Evolutionary conservation across 163 green algal genomes (phyloP).

Genomic region (Chloromonas sp.): DNA sequence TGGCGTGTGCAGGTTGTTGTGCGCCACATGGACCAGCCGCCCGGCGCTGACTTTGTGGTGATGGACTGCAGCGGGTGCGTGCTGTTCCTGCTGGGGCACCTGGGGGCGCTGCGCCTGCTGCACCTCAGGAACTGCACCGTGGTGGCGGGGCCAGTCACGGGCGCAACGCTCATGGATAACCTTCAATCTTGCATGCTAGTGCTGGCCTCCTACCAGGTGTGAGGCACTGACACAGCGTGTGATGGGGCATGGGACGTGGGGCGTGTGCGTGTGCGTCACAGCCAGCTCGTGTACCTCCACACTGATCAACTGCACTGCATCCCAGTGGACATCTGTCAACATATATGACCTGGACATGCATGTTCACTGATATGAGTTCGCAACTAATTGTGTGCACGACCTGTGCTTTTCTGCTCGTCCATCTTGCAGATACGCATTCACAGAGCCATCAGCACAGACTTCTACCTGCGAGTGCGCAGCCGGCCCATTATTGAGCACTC

Average conservation of each 20-base stretch:
- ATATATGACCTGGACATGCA: no score
- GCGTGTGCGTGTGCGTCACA: no score
- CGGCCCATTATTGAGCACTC: slow-evolving; percentile 83
- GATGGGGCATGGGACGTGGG: no score
- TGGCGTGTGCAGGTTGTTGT: slow-evolving; percentile 6
- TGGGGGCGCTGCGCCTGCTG: slow-evolving; percentile 49
- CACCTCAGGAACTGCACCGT: slow-evolving; percentile 43
- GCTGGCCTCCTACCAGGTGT: slow-evolving; percentile 61
- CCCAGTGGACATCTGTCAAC: not conserved
- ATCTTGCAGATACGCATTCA: slow-evolving; percentile 69
- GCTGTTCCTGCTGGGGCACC: slow-evolving; percentile 48
- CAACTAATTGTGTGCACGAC: no score
- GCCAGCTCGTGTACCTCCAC: no score
- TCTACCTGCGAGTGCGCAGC: slow-evolving; percentile 66
- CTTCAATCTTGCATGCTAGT: slow-evolving; percentile 37
- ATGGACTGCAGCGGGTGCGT: slow-evolving; percentile 44
- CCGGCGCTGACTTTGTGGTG: slow-evolving; percentile 43
- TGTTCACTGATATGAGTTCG: no score
- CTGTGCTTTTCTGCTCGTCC: not conserved
- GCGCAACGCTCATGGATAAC: slow-evolving; percentile 44
- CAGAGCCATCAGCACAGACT: slow-evolving; percentile 27
- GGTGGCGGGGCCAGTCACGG: slow-evolving; percentile 48
- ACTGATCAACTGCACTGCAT: not conserved
- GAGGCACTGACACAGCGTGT: not conserved
- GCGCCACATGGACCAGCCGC: slow-evolving; percentile 3